phyloP scores from a whole-genome alignment of 1,284 basidiomycete genomes.

The Cronartium quercuum region DNA sequence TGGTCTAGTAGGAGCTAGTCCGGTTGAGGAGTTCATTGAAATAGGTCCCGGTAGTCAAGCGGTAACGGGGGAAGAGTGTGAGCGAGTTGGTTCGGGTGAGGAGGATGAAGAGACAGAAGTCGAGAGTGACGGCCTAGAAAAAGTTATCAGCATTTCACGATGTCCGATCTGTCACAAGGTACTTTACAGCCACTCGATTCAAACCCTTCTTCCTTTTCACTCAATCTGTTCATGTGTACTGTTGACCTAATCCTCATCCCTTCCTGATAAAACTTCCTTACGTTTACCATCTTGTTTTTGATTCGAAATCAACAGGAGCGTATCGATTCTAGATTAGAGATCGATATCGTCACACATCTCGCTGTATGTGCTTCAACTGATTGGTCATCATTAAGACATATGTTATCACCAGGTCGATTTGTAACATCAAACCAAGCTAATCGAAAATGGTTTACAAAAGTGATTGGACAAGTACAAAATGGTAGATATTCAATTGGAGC shows the following conservation, averaged over 20 bases:
- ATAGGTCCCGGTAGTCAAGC: not conserved
- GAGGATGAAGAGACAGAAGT: not conserved
- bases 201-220: too few relatives aligned
- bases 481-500: constrained; percentile 86
- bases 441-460: constrained; percentile 90
- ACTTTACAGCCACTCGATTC: too few relatives aligned
- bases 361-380: constrained; percentile 86
- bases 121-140: constrained; percentile 53
- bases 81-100: not conserved
- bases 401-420: constrained; percentile 75
- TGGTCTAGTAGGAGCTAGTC: constrained; percentile 17
- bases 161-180: constrained; percentile 90
- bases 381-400: constrained; percentile 72
- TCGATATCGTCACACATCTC: constrained; percentile 62
- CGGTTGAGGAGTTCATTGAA: constrained; percentile 1
- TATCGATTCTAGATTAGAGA: constrained; percentile 74
- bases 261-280: too few relatives aligned
- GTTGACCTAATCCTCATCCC: too few relatives aligned
- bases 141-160: constrained; percentile 87
- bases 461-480: constrained; percentile 57
- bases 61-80: not conserved
- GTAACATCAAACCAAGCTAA: constrained; percentile 93
- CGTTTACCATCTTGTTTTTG: too few relatives aligned
- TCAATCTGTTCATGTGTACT: too few relatives aligned
- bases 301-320: too few relatives aligned